Conservation (phyloP, 768 basidiomycete genomes). For the Daedalea quercina region DNA sequence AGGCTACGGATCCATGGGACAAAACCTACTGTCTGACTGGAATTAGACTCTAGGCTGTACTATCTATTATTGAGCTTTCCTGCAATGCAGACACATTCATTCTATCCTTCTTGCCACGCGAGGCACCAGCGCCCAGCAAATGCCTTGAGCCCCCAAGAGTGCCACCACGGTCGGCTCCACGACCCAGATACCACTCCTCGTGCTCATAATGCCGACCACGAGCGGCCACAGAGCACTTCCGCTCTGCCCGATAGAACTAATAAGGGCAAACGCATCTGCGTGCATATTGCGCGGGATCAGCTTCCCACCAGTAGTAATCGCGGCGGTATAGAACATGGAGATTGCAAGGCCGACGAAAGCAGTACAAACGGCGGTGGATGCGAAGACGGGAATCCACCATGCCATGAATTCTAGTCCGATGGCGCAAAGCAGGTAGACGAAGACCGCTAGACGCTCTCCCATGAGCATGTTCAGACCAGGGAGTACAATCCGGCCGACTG, state of each 20-base stretch:
- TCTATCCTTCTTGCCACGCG: slow-evolving; percentile 14
- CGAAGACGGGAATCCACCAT: slow-evolving; percentile 19
- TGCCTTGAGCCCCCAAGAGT: slow-evolving; percentile 19
- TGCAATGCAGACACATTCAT: background rate
- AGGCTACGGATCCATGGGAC: too few species aligned
- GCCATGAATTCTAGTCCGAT: slow-evolving; percentile 23
- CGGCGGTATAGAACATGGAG: slow-evolving; percentile 24
- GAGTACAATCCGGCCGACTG: slow-evolving; percentile 21
- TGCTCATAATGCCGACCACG: slow-evolving; percentile 22
- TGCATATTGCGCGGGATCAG: slow-evolving; percentile 23
- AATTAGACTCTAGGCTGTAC: too few species aligned
- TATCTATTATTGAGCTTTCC: background rate
- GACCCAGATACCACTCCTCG: slow-evolving; percentile 23
- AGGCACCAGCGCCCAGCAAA: slow-evolving; percentile 21
- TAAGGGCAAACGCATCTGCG: slow-evolving; percentile 23
- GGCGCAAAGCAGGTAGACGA: slow-evolving; percentile 21
- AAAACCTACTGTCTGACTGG: too few species aligned
- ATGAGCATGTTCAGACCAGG: slow-evolving; percentile 20
- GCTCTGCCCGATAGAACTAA: slow-evolving; percentile 23
- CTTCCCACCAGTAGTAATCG: slow-evolving; percentile 17
- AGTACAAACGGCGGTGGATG: slow-evolving; percentile 22
- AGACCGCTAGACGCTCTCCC: slow-evolving; percentile 23
- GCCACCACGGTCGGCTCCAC: slow-evolving; percentile 24
- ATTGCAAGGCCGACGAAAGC: slow-evolving; percentile 25
- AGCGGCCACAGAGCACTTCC: slow-evolving; percentile 25